Percentiles rank a stretch among this genome's conserved stretches.
Conservation (phyloP, 2,329 filamentous ascomycete genomes). For the Stagonosporopsis cucurbitacearum region DNA sequence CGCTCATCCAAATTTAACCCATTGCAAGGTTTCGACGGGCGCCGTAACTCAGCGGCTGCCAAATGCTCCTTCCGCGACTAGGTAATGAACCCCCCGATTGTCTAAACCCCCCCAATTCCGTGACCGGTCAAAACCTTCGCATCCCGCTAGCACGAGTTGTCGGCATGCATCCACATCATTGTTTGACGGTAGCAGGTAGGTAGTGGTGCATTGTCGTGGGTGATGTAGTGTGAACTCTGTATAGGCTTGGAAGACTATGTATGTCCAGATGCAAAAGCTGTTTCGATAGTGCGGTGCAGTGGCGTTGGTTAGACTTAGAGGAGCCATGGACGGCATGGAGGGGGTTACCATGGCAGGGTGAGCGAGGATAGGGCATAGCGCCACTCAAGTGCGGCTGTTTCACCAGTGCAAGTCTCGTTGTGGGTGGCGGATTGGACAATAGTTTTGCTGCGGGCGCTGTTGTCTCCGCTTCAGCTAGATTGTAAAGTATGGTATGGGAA, state of each 20-base stretch:
- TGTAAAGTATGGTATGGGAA: neutral
- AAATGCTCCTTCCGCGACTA: conserved; percentile 7
- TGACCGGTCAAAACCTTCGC: neutral
- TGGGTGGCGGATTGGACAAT: conserved; percentile 7
- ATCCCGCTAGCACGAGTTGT: conserved; percentile 4
- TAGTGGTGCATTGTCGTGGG: conserved; percentile 2
- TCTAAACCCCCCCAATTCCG: neutral
- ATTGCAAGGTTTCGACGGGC: conserved; percentile 5
- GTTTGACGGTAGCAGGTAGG: conserved; percentile 14
- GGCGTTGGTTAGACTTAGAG: neutral
- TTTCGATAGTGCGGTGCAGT: conserved; percentile 9
- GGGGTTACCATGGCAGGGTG: neutral
- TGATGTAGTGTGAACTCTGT: conserved; percentile 10
- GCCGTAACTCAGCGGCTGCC: conserved; percentile 1
- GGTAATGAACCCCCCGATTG: too few relatives aligned
- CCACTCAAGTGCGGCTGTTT: conserved; percentile 9
- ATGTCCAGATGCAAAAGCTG: neutral
- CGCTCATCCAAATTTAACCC: neutral
- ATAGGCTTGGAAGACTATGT: neutral
- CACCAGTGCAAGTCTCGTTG: conserved; percentile 11
- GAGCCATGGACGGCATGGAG: neutral
- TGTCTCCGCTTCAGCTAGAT: conserved; percentile 2
- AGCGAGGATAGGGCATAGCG: neutral
- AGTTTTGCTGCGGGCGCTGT: neutral
- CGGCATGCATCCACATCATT: conserved; percentile 11